Base-by-base conservation (phyloP, 192 early-diverging fungal genomes). In the Jimgerdemannia lactiflua region DNA sequence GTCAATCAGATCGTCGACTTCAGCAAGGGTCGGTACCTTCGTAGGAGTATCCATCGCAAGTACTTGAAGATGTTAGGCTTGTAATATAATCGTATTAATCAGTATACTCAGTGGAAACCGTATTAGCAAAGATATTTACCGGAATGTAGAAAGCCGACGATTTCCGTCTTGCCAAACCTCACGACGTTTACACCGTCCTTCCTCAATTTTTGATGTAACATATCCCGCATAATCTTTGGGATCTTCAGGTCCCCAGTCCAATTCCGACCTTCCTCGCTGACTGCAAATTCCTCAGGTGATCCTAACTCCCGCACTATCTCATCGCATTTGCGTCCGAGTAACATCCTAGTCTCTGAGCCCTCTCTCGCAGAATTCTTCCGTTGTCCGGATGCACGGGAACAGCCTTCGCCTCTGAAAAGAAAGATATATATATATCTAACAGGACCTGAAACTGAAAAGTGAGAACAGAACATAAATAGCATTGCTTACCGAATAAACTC, bases 271-370 rank as follows among this genome's bases (percentile, higher is more conserved):
- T 75, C 74, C 39, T 75, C 74, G 11, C 67, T 75, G 54, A 75
- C 39, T 70, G 74, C 74, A 39, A 43, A 75, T 67, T 74, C 74
- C n/a, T 74, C 74, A n/a, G 67, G 20, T 43, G 74, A 75, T 75
- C 67, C 67, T 42, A 75, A 44, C 10, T 71, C 74, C 17, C 74
- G 4, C 0, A 39, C 74, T 9, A 75, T 75, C 43, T 54, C 74
- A 29, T 75, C 74, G 44, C 74, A 75, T 41, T 49, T 75, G 10
- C 67, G 40, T 67, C 74, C 74, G 10, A 75, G 39, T 8, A 71
- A 20, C 43, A 42, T 75, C n/a, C 39, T 75, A 4, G 10, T 6
- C 39, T 70, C 29, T 2, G 67, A 7, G 43, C 29, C 41, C 3
- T 75, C 39, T 75, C 74, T 75, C 7, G 4, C 43, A 71, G 29